Conservation (phyloP, 2,329 filamentous ascomycete species). For the Pestalotiopsis sp. region DNA sequence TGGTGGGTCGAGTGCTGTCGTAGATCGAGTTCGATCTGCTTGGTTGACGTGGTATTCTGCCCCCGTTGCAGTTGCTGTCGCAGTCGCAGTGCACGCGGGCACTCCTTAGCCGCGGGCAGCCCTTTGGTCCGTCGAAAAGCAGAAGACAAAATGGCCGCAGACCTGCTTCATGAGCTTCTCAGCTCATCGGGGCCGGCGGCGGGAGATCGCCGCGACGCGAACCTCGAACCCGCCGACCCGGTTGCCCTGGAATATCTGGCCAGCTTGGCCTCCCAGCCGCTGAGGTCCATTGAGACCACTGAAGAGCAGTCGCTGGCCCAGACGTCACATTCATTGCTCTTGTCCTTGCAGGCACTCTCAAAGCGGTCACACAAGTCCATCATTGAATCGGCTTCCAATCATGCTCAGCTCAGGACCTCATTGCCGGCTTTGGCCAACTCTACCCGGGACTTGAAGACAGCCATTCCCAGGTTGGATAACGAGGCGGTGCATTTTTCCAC, state of each 20-base stretch:
- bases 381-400: constrained; percentile 77
- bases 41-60: background rate
- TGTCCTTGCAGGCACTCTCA: constrained; percentile 84
- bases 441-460: constrained; percentile 67
- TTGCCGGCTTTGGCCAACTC: constrained; percentile 72
- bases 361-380: constrained; percentile 87
- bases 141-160: constrained; percentile 30
- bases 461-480: constrained; percentile 77
- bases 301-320: constrained; percentile 84
- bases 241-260: constrained; percentile 72
- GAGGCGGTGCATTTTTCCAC: constrained; percentile 80
- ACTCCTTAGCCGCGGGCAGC: background rate
- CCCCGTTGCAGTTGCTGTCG: no score
- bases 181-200: background rate
- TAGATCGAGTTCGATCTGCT: no score
- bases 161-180: constrained; percentile 76
- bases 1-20: no score
- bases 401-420: constrained; percentile 71
- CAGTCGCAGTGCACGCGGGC: background rate
- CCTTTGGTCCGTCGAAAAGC: constrained; percentile 12
- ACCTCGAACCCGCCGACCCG: constrained; percentile 40
- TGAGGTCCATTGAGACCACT: constrained; percentile 70
- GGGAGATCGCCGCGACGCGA: constrained; percentile 1
- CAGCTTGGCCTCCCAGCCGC: constrained; percentile 74
- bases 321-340: constrained; percentile 75